Base-by-base conservation (phyloP, 257 asterid genomes). In the Haberlea rhodopensis region DNA sequence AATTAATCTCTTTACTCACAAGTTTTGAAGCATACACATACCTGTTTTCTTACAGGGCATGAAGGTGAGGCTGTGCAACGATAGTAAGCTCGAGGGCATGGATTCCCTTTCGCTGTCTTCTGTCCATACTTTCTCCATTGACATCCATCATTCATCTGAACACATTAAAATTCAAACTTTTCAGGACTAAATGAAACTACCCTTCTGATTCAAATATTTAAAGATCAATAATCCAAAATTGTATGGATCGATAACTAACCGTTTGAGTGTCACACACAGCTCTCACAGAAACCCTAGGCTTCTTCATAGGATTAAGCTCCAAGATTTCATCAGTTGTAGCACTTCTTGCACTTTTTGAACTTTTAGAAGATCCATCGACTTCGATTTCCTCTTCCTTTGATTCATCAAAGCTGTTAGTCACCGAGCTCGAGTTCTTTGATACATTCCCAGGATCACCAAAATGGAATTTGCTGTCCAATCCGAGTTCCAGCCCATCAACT, bases 111-210 rank as follows among this genome's bases (percentile, higher is more conserved):
- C 1, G 89, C 70, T 43, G 62, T 68, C 67, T 83, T 83, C 54
- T 83, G 89, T 19, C 89, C 89, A 13, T 83, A 83, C 69, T 83
- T 83, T 68, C 86, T 71, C 89, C 89, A 83, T 55, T 76, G 89
- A 18, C 89, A 83, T 56, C 89, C 89, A 72, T 83, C 89, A 16
- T 77, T 73, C 82, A 82, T 75, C 85, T 77, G 43, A 40, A n/a
- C 9, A 58, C 6, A 31, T 0, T 6, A n/a, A 31, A 59, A 19
- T 13, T n/a, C 6, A 16, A 15, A 3, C 5, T 43, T 43, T 43
- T 43, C 8, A 29, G 13, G 9, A 8, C 19, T 8, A 59, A 19
- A 31, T 19, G 6, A 20, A 40, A 18, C n/a, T 25, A 7, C 31
- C 40, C 40, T 58, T 28, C 4, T 5, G 27, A 20, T 2, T 22